Evolutionary conservation across 2,329 filamentous ascomycete genomes (phyloP).

Genomic region (Scedosporium dehoogii): DNA sequence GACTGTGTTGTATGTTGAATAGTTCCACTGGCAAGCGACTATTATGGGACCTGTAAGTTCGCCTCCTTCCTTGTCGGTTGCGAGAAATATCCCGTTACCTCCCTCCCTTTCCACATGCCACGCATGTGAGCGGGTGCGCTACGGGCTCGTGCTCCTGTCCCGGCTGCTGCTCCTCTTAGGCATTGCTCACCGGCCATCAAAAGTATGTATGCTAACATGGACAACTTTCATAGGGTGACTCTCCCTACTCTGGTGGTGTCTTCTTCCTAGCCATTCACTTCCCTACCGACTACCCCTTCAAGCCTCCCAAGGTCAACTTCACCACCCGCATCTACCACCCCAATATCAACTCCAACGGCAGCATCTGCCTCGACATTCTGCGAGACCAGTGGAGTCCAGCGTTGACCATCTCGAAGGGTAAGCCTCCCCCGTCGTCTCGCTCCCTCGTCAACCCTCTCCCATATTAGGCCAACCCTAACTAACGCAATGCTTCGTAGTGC

Average conservation of each 20-base stretch:
- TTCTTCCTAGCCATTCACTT: constrained; percentile 99
- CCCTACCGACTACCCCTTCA: constrained; percentile 99
- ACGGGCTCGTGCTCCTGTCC: neutral
- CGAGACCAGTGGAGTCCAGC: constrained; percentile 99
- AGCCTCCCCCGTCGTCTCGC: constrained; percentile 11
- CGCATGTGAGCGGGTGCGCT: neutral
- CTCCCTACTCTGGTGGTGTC: constrained; percentile 94
- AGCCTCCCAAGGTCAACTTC: constrained; percentile 99
- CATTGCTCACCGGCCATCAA: neutral
- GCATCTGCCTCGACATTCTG: constrained; percentile 96
- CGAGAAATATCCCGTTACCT: neutral
- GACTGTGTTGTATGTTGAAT: constrained; percentile 9
- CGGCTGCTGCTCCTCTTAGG: neutral
- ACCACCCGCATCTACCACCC: constrained; percentile 99
- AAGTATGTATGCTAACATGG: constrained; percentile 18
- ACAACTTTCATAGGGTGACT: constrained; percentile 60
- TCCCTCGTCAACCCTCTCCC: too few relatives aligned
- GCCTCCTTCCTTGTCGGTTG: constrained; percentile 10
- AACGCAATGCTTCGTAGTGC: constrained; percentile 45
- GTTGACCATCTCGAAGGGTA: constrained; percentile 97
- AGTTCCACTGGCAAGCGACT: constrained; percentile 99
- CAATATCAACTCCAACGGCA: constrained; percentile 99
- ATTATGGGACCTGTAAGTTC: constrained; percentile 96
- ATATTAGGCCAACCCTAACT: neutral
- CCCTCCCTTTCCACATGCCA: neutral